Base-by-base conservation (phyloP, 495 filamentous ascomycete genomes). In the Tuber indicum region DNA sequence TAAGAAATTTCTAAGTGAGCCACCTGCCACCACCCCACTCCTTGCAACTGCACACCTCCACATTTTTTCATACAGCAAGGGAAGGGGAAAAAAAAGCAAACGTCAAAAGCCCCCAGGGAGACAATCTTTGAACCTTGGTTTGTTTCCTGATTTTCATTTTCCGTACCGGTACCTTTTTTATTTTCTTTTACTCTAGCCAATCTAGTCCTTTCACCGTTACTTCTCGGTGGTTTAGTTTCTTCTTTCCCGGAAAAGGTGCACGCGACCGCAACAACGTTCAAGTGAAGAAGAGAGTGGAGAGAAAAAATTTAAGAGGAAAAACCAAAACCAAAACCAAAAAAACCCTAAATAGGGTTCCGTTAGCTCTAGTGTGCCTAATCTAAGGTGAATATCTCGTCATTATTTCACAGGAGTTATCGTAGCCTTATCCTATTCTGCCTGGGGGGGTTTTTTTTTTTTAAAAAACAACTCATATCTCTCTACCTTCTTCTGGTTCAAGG, bases 231-330 rank as follows among this genome's bases (percentile, higher is more conserved):
- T 66, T 66, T 8, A 66, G 70, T 75, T 78, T 75, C 49, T 42
- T 66, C 70, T 12, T 46, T 69, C 66, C 69, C 49, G 62, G 49
- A 74, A 44, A 69, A 36, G 42, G 70, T 62, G 78, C 77, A 80
- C 78, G 74, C 78, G 78, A 79, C 78, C 76, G 71, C 26, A 75
- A 36, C 58, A 66, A 66, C 58, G 4, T 66, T 36, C 26, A 66
- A 36, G 58, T 66, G 26, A 66, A 16, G n/a, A 36, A 66, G 32
- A 36, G 17, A 66, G 4, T 36, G 14, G 58, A 36, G 52, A n/a
- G 23, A 17, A 32, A 16, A 66, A 19, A 17, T 62, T 62, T 32
- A 62, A 16, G 3, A 49, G 72, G 62, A 75, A 70, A 41, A 72
- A 39, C 39, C 2, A 41, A 41, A 41, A 41, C 39, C 4, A 76